phyloP scores from a whole-genome alignment of 164 flowering plant genomes.

The Magnolia changhungtana region DNA sequence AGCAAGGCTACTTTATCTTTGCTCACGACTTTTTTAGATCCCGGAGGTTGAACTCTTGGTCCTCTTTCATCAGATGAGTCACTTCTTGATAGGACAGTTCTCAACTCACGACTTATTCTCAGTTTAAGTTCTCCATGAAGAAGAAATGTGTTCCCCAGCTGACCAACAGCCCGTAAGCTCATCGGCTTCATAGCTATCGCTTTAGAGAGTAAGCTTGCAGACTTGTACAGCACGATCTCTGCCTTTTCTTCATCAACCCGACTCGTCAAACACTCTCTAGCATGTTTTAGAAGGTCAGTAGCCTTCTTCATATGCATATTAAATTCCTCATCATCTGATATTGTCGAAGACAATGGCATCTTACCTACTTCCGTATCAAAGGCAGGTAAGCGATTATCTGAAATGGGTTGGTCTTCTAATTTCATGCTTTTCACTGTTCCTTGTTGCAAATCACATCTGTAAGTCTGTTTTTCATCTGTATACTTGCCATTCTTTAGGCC shows the following conservation, averaged over 20 bases:
- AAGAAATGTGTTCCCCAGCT: conserved; percentile 84
- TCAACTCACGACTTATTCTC: conserved; percentile 62
- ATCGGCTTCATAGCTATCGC: conserved; percentile 74
- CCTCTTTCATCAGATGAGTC: conserved; percentile 25
- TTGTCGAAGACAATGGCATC: conserved; percentile 36
- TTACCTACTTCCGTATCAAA: conserved; percentile 20
- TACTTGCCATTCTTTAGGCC: conserved; percentile 12
- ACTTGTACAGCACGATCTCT: conserved; percentile 45
- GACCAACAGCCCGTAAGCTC: conserved; percentile 90
- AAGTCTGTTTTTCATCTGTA: conserved; percentile 12
- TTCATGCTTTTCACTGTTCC: conserved; percentile 4
- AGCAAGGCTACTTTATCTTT: conserved; percentile 48
- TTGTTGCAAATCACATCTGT: conserved; percentile 18
- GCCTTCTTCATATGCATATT: conserved; percentile 58
- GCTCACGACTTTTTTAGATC: conserved; percentile 23
- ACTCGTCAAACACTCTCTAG: conserved; percentile 45
- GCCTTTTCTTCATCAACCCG: conserved; percentile 46
- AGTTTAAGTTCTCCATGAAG: conserved; percentile 87
- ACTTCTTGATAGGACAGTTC: conserved; percentile 45
- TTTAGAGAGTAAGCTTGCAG: conserved; percentile 57
- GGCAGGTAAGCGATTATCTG: conserved; percentile 14
- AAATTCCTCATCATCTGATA: conserved; percentile 58
- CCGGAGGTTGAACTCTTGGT: conserved; percentile 16
- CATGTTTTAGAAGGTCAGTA: conserved; percentile 56
- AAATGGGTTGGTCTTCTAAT: conserved; percentile 18